Base-by-base conservation (phyloP, 345 rosid species). In the Pelargonium nanum region DNA sequence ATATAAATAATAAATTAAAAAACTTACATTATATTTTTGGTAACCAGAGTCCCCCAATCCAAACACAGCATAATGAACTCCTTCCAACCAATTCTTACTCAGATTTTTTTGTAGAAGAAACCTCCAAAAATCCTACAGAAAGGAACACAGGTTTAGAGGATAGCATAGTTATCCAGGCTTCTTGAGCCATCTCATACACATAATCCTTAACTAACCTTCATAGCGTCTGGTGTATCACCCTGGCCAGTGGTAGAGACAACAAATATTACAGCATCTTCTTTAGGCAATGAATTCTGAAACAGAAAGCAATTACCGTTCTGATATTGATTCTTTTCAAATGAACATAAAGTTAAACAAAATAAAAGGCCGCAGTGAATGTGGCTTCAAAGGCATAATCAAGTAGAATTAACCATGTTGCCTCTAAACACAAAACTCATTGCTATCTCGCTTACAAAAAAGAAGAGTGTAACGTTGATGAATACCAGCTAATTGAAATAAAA, bases 231-330 rank as follows among this genome's bases (percentile, higher is more conserved):
- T n/a, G 83, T 30, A 72, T 85, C 99, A 65, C 97, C 97, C 78
- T 92, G 99, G 59, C 97, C 97, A 19, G 99, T 89, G 62, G 99
- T 92, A 48, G 98, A 89, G 60, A 76, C 96, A 57, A 87, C 88
- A 78, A 92, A 89, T 64, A 92, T 74, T 65, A 81, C 81, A 56
- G 74, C 63, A 44, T 80, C 83, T 71, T 80, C 83, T 4, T 59
- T 59, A 67, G 85, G 78, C 62, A 89, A 80, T 7, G 73, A 83
- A 69, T 71, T 70, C 98, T 92, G 91, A 65, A 24, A 60, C 66
- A 67, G 28, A 4, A 48, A 67, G 44, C 58, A 48, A 19, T 22
- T 45, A 65, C 45, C 10, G 57, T 24, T 20, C 2, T 40, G 48
- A 40, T 40, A 7, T 40, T 40, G 0, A 40, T 40, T 40, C 9